Conservation (phyloP, 1,284 basidiomycete species). For the Hypsizygus ulmarius region DNA sequence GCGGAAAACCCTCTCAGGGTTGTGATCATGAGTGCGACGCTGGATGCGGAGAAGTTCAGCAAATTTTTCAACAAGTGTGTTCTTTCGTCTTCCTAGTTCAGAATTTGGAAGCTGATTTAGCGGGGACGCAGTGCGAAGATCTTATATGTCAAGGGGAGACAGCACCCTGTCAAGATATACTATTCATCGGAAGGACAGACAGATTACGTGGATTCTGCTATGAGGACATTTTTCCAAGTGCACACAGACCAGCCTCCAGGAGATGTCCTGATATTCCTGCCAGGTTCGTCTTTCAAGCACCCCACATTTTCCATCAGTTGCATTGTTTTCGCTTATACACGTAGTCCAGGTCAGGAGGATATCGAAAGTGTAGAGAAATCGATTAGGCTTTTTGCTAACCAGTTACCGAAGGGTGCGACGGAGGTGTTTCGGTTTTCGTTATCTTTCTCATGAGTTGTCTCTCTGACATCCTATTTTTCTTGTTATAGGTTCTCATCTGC, state of each 20-base stretch:
- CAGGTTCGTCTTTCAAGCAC: slow-evolving; percentile 48
- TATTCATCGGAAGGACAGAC: slow-evolving; percentile 71
- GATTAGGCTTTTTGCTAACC: slow-evolving; percentile 63
- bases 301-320: neutral
- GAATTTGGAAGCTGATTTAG: slow-evolving; percentile 32
- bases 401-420: slow-evolving; percentile 54
- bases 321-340: slow-evolving; percentile 4
- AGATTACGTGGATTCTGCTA: slow-evolving; percentile 88
- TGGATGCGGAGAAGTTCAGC: slow-evolving; percentile 94
- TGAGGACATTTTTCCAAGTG: slow-evolving; percentile 90
- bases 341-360: slow-evolving; percentile 81
- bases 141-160: slow-evolving; percentile 89
- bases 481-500: slow-evolving; percentile 61
- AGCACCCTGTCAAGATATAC: slow-evolving; percentile 86
- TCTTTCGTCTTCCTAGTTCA: neutral
- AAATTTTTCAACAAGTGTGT: slow-evolving; percentile 80
- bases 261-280: slow-evolving; percentile 92
- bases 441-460: neutral
- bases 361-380: slow-evolving; percentile 86
- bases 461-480: slow-evolving; percentile 7
- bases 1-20: slow-evolving; percentile 72
- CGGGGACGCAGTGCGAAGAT: slow-evolving; percentile 77
- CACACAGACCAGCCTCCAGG: slow-evolving; percentile 80
- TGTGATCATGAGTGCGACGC: slow-evolving; percentile 95
- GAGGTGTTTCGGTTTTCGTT: slow-evolving; percentile 36